Base-by-base conservation (phyloP, 1,284 basidiomycete species). In the Flammula alnicola region DNA sequence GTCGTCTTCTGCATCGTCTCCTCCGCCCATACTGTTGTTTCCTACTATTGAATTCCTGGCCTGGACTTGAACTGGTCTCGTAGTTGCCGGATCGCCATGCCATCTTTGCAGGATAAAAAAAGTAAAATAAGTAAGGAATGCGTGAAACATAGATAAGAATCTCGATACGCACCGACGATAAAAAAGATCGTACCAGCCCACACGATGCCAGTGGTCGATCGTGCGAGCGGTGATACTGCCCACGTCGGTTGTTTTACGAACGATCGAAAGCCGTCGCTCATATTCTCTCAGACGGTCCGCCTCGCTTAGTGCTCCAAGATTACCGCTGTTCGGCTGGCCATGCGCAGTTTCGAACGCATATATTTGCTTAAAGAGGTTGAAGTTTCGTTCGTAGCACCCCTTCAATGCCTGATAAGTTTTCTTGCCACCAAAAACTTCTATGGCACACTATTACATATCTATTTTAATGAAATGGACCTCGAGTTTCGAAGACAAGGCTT, bases 391-490 rank as follows among this genome's bases (percentile, higher is more conserved):
- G 56, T 86, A 90, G 58, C 87, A 90, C 27, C 86, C 86, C 68
- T 89, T 89, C 46, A 89, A 73, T 2, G 86, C 86, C 59, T 89
- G 86, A 56, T 88, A 90, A 8, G 86, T 84, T 64, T 89, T 89
- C 65, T 86, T 85, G 33, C 79, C 78, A 2, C 76, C 80, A 57
- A 88, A 89, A 2, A 89, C 79, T 47, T 85, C 79, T 26, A 67
- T 58, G 1, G 86, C 81, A 57, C 86, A 88, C 87, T 89, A 41
- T 7, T n/a, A 37, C 8, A 16, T 45, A 29, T 31, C 20, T n/a
- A 43, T 23, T 30, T 17, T 14, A 32, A 38, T 19, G 42, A 27
- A 31, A 23, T 25, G 39, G 20, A 44, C n/a, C n/a, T n/a, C n/a
- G 11, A 47, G 23, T 31, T 17, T 19, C 23, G 16, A 54, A 20